These are phyloP conservation scores for Hyphopichia fennica DNA, from an alignment of 1,139 yeast genomes.

Conservation along the genomic window DNA sequence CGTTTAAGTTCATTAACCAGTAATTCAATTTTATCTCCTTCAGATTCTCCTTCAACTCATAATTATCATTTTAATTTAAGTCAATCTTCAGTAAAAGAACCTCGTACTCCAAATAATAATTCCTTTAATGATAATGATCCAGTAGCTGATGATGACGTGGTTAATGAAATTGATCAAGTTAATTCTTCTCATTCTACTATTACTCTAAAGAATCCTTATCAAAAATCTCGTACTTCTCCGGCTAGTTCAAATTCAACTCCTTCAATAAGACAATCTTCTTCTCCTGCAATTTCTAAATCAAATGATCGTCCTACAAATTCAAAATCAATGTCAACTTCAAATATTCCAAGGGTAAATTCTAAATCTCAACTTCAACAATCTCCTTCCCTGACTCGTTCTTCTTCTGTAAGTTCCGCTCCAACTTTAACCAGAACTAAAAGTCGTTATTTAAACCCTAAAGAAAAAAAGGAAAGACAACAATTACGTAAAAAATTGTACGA, in stretches of 20 bases:
- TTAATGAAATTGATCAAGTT: conserved; percentile 10
- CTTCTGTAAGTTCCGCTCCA: conserved; percentile 11
- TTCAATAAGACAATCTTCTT: neutral
- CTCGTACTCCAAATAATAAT: conserved; percentile 1
- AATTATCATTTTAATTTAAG: conserved; percentile 8
- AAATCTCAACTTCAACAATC: neutral
- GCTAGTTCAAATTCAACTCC: neutral
- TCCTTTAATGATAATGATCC: conserved; percentile 4
- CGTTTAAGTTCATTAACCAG: conserved; percentile 41
- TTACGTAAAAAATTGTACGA: conserved; percentile 44
- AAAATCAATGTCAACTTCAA: conserved; percentile 7
- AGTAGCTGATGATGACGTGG: conserved; percentile 9
- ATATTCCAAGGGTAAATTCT: neutral
- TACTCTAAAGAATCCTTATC: conserved; percentile 13
- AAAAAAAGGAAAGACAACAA: conserved; percentile 39
- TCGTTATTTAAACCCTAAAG: conserved; percentile 34
- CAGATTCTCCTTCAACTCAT: conserved; percentile 21
- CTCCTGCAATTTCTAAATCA: neutral
- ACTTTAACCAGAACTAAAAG: conserved; percentile 35
- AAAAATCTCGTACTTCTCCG: neutral
- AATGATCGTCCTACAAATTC: neutral
- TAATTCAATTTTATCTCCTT: conserved; percentile 27
- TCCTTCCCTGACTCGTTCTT: neutral
- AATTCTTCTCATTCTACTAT: conserved; percentile 25
- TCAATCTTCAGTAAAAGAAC: neutral